Conservation (phyloP, 2,329 filamentous ascomycete species). For the Hypoxylon sp. region DNA sequence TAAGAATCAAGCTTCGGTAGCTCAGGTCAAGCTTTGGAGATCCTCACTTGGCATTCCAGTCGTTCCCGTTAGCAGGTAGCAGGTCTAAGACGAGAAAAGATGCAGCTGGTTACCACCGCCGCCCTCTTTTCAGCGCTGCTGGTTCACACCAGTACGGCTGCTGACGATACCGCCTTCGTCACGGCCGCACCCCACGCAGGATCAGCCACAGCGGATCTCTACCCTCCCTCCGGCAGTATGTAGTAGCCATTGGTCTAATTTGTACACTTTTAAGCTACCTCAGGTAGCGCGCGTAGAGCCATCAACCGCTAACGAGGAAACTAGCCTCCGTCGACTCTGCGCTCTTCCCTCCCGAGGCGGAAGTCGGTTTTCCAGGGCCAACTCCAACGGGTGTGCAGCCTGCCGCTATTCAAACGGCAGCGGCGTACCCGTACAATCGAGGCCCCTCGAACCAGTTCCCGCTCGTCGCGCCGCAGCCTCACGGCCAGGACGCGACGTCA, state of each 20-base stretch:
- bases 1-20: slow-evolving; percentile 37
- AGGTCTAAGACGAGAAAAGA: slow-evolving; percentile 29
- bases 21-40: slow-evolving; percentile 30
- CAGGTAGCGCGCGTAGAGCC: neutral
- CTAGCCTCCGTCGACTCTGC: slow-evolving; percentile 50
- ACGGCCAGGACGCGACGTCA: slow-evolving; percentile 45
- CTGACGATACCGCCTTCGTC: slow-evolving; percentile 36
- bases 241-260: slow-evolving; percentile 15
- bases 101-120: slow-evolving; percentile 34
- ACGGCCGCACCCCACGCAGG: slow-evolving; percentile 39
- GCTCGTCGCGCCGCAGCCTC: slow-evolving; percentile 49
- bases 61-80: slow-evolving; percentile 8
- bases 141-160: slow-evolving; percentile 29
- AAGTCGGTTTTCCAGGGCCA: slow-evolving; percentile 51
- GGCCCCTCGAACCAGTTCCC: slow-evolving; percentile 53
- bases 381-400: slow-evolving; percentile 52
- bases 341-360: slow-evolving; percentile 53
- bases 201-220: slow-evolving; percentile 39
- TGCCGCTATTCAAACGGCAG: slow-evolving; percentile 51
- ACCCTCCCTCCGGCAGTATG: slow-evolving; percentile 41
- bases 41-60: slow-evolving; percentile 35
- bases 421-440: slow-evolving; percentile 50
- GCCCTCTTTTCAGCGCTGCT: slow-evolving; percentile 39
- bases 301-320: slow-evolving; percentile 20
- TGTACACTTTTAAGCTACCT: neutral